Evolutionary conservation across 805 yeast genomes (phyloP).

Genomic region (Torulaspora microellipsoides): DNA sequence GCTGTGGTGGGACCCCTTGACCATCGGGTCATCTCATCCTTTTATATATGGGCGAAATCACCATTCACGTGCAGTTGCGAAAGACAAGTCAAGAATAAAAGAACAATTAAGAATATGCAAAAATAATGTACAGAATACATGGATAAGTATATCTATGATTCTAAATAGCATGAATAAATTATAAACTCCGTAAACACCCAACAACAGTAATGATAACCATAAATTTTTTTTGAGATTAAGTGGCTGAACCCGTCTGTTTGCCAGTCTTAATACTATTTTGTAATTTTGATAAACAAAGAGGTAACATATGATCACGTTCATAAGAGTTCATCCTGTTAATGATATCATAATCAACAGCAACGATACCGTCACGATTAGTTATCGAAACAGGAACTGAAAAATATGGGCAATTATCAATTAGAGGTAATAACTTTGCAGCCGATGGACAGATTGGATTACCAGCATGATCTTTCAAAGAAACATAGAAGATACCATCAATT

Average conservation of each 20-base stretch:
- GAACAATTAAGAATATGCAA: background rate
- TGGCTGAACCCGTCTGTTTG: slow-evolving; percentile 5
- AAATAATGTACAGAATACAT: background rate
- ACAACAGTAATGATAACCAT: background rate
- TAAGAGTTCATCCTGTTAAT: slow-evolving; percentile 45
- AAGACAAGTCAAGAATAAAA: background rate
- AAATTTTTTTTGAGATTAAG: background rate
- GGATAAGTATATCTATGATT: background rate
- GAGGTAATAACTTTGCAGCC: slow-evolving; percentile 17
- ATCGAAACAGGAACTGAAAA: slow-evolving; percentile 63
- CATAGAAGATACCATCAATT: slow-evolving; percentile 49
- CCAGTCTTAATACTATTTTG: slow-evolving; percentile 23
- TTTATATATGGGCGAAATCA: background rate
- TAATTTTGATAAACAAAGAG: slow-evolving; percentile 24
- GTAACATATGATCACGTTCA: slow-evolving; percentile 44
- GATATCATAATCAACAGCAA: slow-evolving; percentile 49
- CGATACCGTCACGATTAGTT: slow-evolving; percentile 47
- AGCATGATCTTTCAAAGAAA: slow-evolving; percentile 44
- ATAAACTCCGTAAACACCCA: background rate
- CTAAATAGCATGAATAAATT: background rate
- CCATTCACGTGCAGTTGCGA: background rate
- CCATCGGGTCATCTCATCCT: background rate
- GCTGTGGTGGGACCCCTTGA: background rate
- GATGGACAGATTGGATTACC: slow-evolving; percentile 40
- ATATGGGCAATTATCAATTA: slow-evolving; percentile 35